A percentile compares a stretch with the other conserved stretches of the same genome.
These are phyloP conservation scores for Pseudocohnilembus persalinus DNA, from an alignment of 169 alveolate species.

Conservation along the genomic window DNA sequence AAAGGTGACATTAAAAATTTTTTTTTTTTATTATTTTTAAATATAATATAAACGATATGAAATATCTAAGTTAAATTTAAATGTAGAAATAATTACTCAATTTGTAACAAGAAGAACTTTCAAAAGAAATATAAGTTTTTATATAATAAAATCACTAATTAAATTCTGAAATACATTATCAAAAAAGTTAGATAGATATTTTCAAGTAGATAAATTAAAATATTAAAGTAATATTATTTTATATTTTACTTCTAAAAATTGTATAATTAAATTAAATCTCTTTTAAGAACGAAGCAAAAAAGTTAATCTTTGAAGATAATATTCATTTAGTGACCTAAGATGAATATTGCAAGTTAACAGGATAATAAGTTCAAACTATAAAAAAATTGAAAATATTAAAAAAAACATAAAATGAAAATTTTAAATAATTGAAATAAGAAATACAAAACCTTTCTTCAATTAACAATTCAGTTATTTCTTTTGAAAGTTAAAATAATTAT, in stretches of 20 bases:
- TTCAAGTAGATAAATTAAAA: neutral
- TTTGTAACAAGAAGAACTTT: neutral
- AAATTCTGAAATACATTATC: neutral
- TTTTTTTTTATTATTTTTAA: too few species aligned
- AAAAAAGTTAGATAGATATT: too few species aligned
- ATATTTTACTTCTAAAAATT: neutral
- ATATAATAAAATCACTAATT: neutral
- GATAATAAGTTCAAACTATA: too few species aligned
- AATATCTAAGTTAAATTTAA: too few species aligned
- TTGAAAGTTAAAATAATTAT: too few species aligned
- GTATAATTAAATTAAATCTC: too few species aligned
- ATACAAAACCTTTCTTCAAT: too few species aligned
- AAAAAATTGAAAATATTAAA: too few species aligned
- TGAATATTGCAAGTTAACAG: too few species aligned
- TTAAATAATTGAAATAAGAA: too few species aligned
- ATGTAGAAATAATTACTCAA: neutral
- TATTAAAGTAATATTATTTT: neutral
- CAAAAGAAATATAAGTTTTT: neutral
- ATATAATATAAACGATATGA: neutral
- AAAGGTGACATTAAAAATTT: neutral
- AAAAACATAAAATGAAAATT: too few species aligned
- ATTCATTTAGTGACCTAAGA: neutral
- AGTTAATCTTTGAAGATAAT: neutral
- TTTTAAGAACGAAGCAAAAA: neutral
- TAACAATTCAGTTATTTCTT: too few species aligned